phyloP scores from a whole-genome alignment of 1,284 basidiomycete genomes.

The Sporisorium iseilematis-ciliati region DNA sequence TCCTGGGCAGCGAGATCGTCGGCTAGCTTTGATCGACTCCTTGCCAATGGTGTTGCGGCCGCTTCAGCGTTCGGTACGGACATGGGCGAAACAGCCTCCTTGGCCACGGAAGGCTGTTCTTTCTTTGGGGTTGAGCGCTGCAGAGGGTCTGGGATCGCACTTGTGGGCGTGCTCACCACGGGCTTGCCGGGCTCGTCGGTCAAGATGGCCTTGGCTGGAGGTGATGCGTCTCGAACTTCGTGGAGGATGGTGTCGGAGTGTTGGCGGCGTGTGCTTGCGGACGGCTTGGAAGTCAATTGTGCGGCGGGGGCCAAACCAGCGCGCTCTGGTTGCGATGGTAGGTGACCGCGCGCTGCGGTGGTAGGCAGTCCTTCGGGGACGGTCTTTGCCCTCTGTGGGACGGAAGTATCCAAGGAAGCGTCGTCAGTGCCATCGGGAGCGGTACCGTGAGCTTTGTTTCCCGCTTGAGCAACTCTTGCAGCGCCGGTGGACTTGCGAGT shows the following conservation, averaged over 20 bases:
- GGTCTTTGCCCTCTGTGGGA: constrained; percentile 37
- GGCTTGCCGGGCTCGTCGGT: constrained; percentile 24
- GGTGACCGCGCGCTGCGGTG: constrained; percentile 6
- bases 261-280: constrained; percentile 7
- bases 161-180: constrained; percentile 29
- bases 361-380: constrained; percentile 36
- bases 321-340: constrained; percentile 20
- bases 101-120: not conserved
- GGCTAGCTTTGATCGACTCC: constrained; percentile 24
- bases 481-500: constrained; percentile 16
- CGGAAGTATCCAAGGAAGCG: constrained; percentile 12
- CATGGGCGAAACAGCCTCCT: constrained; percentile 17
- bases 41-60: constrained; percentile 2
- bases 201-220: constrained; percentile 13
- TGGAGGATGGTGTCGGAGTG: constrained; percentile 27
- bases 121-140: constrained; percentile 20
- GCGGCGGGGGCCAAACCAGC: constrained; percentile 15
- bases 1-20: not conserved
- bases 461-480: not conserved
- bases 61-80: constrained; percentile 8
- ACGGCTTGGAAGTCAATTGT: not conserved
- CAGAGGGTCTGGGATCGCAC: constrained; percentile 30
- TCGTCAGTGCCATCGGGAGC: constrained; percentile 8
- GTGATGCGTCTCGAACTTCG: not conserved
- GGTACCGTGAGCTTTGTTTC: not conserved